Evolutionary conservation across 176 grass and related monocot genomes (phyloP).

Genomic region (Elaeis guineensis): DNA sequence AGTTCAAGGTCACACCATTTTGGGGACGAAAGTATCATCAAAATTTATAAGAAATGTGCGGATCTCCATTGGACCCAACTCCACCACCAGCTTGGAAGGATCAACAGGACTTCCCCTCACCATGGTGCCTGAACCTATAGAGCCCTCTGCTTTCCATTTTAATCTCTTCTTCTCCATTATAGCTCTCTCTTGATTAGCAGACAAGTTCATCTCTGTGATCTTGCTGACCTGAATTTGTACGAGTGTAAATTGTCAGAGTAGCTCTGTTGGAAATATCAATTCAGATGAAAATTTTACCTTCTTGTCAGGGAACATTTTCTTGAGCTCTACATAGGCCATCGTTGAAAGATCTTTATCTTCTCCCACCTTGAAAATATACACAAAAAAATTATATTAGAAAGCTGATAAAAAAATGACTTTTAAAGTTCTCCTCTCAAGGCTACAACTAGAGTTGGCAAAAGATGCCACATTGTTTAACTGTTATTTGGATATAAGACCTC

Average conservation of each 20-base stretch:
- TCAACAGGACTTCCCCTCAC: constrained; percentile 51
- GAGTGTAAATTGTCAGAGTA: constrained; percentile 17
- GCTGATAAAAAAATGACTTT: neutral
- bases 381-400: constrained; percentile 5
- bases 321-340: constrained; percentile 55
- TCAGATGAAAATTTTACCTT: constrained; percentile 36
- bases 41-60: constrained; percentile 77
- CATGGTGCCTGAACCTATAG: constrained; percentile 24
- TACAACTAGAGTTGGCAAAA: no score
- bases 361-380: constrained; percentile 25
- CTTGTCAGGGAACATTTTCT: constrained; percentile 64
- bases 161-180: constrained; percentile 84
- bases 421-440: no score
- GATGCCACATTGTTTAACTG: no score
- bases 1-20: neutral
- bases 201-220: constrained; percentile 65
- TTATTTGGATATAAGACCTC: constrained; percentile 36
- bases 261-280: no score
- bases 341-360: constrained; percentile 68
- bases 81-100: constrained; percentile 42
- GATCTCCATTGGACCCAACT: constrained; percentile 88
- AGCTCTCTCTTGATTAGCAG: constrained; percentile 69
- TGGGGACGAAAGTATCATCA: neutral
- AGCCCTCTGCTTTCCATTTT: constrained; percentile 65
- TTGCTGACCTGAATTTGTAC: constrained; percentile 42